A percentile compares a stretch with the other conserved stretches of the same genome.
phyloP scores from a whole-genome alignment of 2,329 filamentous ascomycete species.

The Huntiella decipiens region DNA sequence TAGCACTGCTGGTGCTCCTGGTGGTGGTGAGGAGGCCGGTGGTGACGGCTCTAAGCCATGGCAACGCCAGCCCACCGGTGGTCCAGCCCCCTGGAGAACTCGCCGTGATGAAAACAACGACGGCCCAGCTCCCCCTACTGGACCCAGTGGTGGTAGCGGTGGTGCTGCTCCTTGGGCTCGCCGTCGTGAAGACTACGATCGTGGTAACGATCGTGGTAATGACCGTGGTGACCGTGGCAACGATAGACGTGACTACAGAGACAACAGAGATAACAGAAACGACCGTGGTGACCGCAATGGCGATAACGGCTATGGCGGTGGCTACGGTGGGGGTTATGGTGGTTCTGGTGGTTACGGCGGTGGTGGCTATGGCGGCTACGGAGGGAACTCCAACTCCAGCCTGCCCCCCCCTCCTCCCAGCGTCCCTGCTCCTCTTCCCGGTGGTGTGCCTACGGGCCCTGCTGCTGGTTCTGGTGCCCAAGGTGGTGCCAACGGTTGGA shows the following conservation, averaged over 20 bases:
- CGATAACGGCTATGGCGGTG: neutral
- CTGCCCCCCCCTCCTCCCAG: conserved; percentile 16
- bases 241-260: conserved; percentile 25
- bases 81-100: conserved; percentile 60
- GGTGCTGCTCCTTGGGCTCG: conserved; percentile 45
- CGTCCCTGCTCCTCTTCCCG: conserved; percentile 17
- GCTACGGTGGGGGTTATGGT: neutral
- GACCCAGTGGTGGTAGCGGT: conserved; percentile 24
- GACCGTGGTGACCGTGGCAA: conserved; percentile 12
- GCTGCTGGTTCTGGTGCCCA: conserved; percentile 22
- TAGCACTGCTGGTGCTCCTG: conserved; percentile 33
- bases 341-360: conserved; percentile 14
- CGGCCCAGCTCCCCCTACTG: conserved; percentile 23
- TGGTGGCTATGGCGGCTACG: conserved; percentile 15
- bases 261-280: conserved; percentile 1
- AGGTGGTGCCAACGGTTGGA: conserved; percentile 35
- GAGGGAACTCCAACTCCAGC: conserved; percentile 7
- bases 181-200: conserved; percentile 29
- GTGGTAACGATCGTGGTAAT: conserved; percentile 13
- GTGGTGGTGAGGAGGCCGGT: conserved; percentile 27
- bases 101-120: conserved; percentile 31
- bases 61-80: conserved; percentile 71
- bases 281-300: conserved; percentile 6
- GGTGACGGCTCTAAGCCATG: conserved; percentile 52
- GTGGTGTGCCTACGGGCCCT: conserved; percentile 10